Base-by-base conservation (phyloP, 169 alveolate species). In the Cryptosporidium sp. region DNA sequence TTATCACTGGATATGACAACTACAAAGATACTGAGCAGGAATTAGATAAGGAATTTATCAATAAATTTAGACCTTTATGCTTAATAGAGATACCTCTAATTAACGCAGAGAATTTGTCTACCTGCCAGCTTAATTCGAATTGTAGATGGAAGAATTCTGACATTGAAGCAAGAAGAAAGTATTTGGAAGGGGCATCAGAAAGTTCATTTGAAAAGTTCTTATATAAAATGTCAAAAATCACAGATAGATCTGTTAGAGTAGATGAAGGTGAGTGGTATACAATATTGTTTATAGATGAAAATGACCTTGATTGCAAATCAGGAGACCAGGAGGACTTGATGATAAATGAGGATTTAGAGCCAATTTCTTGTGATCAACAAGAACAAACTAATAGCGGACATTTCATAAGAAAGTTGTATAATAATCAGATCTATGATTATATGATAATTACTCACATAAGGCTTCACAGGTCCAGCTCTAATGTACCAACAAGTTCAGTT, bases 191-290 rank as follows among this genome's bases (percentile, higher is more conserved):
- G 0, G 71, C 70, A 18, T 55, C 86, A 18, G 86, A 73, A 58
- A 35, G 71, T 73, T 73, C 86, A 16, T 73, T 80, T 12, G 75
- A 80, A 12, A 80, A 80, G 41, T 80, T 80, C 39, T 43, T 80
- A 8, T 43, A 62, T 62, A 80, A 80, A 21, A 10, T 80, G 26
- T 62, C 73, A 35, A 80, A 43, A 45, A 59, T 59, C 8, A 48
- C 67, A 43, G 89, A 80, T 18, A 26, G 65, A 41, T 80, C 89
- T 16, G 65, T 80, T 8, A 80, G 89, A 41, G 52, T 80, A 18
- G 50, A 80, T 33, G 69, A 59, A 18, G 16, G 62, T 62, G 89
- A 80, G 26, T 62, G 89, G 89, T 80, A 80, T 65, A 45, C 51
- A 52, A 73, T 73, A 55, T 41, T 73, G 4, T 73, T 73, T 59